A percentile compares a stretch with the other conserved stretches of the same genome.
Conservation (phyloP, 2,329 filamentous ascomycete genomes). For the Elsinoe ampelina region DNA sequence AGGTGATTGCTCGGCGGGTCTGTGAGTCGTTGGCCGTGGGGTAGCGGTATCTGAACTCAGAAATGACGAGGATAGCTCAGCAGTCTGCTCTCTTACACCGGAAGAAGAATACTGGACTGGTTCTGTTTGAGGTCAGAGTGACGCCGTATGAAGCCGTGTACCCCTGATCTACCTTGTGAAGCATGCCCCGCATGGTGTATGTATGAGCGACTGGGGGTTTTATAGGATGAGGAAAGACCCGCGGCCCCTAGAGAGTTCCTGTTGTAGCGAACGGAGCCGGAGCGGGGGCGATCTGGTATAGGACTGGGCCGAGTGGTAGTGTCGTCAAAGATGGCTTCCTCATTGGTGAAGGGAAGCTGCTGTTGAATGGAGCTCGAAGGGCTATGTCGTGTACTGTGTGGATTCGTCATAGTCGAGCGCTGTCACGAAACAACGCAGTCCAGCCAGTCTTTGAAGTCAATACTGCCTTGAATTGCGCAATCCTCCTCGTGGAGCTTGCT, state of each 20-base stretch:
- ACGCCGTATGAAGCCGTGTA: not conserved
- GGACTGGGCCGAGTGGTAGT: not conserved
- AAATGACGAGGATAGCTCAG: constrained; percentile 30
- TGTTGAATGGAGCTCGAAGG: constrained; percentile 16
- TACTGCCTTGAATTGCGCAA: not conserved
- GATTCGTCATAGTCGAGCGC: not conserved
- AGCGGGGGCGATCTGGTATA: constrained; percentile 15
- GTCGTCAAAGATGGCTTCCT: constrained; percentile 16
- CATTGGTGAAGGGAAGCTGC: constrained; percentile 18
- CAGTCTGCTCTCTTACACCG: constrained; percentile 31
- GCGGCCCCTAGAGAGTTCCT: constrained; percentile 13
- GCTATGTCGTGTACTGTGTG: constrained; percentile 15
- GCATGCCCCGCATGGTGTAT: constrained; percentile 26
- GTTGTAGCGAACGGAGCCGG: constrained; percentile 16
- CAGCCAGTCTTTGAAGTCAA: not conserved
- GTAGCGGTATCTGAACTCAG: constrained; percentile 26
- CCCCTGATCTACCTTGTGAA: constrained; percentile 15
- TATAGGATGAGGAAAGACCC: constrained; percentile 23
- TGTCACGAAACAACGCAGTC: not conserved
- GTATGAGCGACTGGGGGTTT: constrained; percentile 28
- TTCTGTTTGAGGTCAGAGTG: constrained; percentile 33
- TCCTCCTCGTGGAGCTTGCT: not conserved
- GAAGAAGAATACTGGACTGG: constrained; percentile 30
- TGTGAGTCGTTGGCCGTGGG: constrained; percentile 11
- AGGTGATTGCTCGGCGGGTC: constrained; percentile 8